Evolutionary conservation across 768 basidiomycete species (phyloP), one percentile per base, ranked within the genome.

Genomic region (Termitomyces sp.): DNA sequence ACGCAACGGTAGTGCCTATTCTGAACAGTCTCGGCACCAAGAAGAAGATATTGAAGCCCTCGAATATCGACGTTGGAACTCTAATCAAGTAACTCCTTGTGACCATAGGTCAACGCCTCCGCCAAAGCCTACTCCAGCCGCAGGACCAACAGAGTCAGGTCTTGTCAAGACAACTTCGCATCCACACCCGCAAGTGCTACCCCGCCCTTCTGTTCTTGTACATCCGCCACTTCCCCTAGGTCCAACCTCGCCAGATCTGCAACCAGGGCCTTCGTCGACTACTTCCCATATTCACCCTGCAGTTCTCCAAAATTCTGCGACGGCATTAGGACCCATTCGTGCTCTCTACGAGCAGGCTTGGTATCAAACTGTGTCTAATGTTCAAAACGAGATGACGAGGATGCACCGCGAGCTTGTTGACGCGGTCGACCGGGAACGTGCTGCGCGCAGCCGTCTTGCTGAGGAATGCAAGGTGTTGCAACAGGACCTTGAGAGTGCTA

Each of bases 331-430:
- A 0, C 66, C 66, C 4, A 63, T 65, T 33, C 64, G 62, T 4
- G 30, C 44, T 12, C 62, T 67, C n/a, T 63, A 61, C 45, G 64
- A 67, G 27, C 58, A 65, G 20, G 64, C 59, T 6, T 65, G 66
- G 66, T 34, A 58, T 31, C 60, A 63, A 7, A 65, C 64, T 0
- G 60, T 67, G 2, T 52, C 50, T 1, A 63, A 61, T 24, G 66
- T 67, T 12, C 66, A 67, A n/a, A 30, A 27, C 22, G 66, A 67
- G 56, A 63, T 67, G 56, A 46, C 56, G n/a, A 54, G 57, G 1
- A 60, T 67, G 61, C 62, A 65, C 41, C 20, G 13, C 0, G 64
- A 63, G 55, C 59, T 67, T 4, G 31, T 52, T 6, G 53, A 55
- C 11, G 55, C 56, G 4, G 47, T 60, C 6, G 60, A 54, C 15